These are phyloP conservation scores for Dicorynia guianensis DNA, from an alignment of 306 rosid species.

Conservation along the genomic window DNA sequence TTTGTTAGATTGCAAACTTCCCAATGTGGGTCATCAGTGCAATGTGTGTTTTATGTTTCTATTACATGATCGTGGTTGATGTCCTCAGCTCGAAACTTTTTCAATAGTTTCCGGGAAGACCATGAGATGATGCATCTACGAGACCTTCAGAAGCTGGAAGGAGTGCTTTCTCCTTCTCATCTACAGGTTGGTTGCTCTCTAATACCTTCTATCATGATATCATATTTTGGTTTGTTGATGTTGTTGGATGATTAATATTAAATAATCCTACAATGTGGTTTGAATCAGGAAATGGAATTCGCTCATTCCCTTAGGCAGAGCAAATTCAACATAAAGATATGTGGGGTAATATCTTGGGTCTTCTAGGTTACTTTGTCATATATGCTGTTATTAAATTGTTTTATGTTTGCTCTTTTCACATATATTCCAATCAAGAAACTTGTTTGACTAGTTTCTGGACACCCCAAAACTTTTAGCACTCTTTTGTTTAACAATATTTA, in stretches of 20 bases:
- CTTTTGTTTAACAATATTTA: constrained; percentile 22
- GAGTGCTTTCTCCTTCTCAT: constrained; percentile 94
- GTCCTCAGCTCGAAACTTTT: constrained; percentile 75
- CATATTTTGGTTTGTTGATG: constrained; percentile 6
- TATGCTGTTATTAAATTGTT: background rate
- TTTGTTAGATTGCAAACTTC: background rate
- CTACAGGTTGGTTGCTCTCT: constrained; percentile 60
- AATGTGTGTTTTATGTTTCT: constrained; percentile 20
- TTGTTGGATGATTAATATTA: constrained; percentile 30
- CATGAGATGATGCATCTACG: constrained; percentile 89
- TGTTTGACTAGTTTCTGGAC: background rate
- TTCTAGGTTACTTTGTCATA: constrained; percentile 16
- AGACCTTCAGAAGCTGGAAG: constrained; percentile 91
- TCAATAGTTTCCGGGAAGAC: constrained; percentile 85
- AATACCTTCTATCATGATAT: background rate
- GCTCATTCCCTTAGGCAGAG: constrained; percentile 89
- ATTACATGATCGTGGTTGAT: constrained; percentile 34
- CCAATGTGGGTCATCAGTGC: background rate
- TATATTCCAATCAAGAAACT: background rate
- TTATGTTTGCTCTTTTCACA: background rate
- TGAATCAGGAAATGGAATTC: constrained; percentile 90
- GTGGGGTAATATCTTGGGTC: constrained; percentile 70
- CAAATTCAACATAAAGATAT: constrained; percentile 94
- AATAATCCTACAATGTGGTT: constrained; percentile 22
- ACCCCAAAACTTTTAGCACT: background rate